Base-by-base conservation (phyloP, 345 rosid species). In the Iberis pinnata region DNA sequence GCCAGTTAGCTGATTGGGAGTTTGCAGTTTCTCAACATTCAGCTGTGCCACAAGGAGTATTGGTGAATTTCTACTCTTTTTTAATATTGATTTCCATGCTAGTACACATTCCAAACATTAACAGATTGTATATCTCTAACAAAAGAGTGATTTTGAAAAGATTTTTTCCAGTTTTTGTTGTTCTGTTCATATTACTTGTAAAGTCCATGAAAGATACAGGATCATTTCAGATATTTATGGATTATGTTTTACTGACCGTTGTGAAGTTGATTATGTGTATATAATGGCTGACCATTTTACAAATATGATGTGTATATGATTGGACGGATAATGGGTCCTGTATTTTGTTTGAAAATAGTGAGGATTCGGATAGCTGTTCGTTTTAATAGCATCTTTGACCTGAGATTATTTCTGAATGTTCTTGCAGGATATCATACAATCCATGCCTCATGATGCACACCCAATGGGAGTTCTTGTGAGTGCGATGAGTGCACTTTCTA, bases 401-500 rank as follows among this genome's bases (percentile, higher is more conserved):
- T 0, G 16, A 29, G 10, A 15, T 40, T 16, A 43, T 48, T 29
- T 42, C 12, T 64, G 29, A 64, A 7, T 38, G 36, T 11, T n/a
- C 13, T 9, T 69, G 56, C 63, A 92, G 98, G 95, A 90, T 73
- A 84, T 90, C 22, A 82, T 90, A 48, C 96, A 88, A 49, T 61
- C 88, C 12, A 90, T 92, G 98, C 98, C 98, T 68, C 98, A 85
- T 51, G 98, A 92, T 68, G 95, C 98, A 24, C 98, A 92, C 51
- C 98, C 98, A 18, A 92, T 88, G 98, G 95, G 98, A 61, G 95
- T 85, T 20, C 93, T 92, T 11, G 89, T 81, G 70, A 92, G 93
- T 75, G 95, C 95, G 17, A 85, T 92, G 81, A 85, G 98, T 67
- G 83, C 98, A n/a, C 96, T 92, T 60, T 88, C 98, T 42, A 71